These are phyloP conservation scores for slime mould (Dictyostelium discoideum) DNA, from an alignment of 78 protist genomes.

Conservation along the genomic window dicty_2.7 NC_007089.4:1751501-1752000, in stretches of 20 bases:
- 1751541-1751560: no score
- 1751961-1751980: constrained; percentile 94
- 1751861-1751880: constrained; percentile 11
- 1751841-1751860: constrained; percentile 30
- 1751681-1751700: not conserved
- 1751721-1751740: constrained; percentile 37
- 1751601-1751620: not conserved
- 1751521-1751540: no score
- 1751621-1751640: not conserved
- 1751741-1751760: constrained; percentile 71
- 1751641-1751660: not conserved
- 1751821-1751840: constrained; percentile 32
- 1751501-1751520: no score
- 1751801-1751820: constrained; percentile 62
- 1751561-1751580: no score
- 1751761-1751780: constrained; percentile 60
- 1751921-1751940: constrained; percentile 98
- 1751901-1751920: constrained; percentile 96
- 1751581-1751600: not conserved
- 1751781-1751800: constrained; percentile 80
- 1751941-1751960: constrained; percentile 99
- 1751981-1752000: constrained; percentile 99
- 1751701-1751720: not conserved
- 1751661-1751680: not conserved
- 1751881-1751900: constrained; percentile 81